Evolutionary conservation across 2,329 filamentous ascomycete species (phyloP).

Genomic region (Ceratocystis harringtonii): DNA sequence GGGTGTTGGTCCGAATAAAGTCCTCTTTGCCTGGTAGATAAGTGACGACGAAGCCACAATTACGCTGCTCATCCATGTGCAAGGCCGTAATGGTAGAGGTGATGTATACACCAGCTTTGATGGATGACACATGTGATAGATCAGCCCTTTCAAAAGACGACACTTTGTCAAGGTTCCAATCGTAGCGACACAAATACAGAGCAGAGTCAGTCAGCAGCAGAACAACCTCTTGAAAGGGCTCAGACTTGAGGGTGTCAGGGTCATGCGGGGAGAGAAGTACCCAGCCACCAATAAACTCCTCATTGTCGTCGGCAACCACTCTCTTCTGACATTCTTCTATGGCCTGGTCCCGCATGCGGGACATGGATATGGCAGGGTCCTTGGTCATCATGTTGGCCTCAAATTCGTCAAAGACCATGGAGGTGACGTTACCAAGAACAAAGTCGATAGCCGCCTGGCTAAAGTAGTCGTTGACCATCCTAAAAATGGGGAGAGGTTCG

Average conservation of each 20-base stretch:
- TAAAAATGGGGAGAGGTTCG: slow-evolving; percentile 30
- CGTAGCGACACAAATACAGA: slow-evolving; percentile 78
- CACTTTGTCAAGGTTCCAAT: slow-evolving; percentile 92
- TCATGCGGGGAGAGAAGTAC: slow-evolving; percentile 63
- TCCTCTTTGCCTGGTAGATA: slow-evolving; percentile 61
- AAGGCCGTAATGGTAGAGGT: slow-evolving; percentile 68
- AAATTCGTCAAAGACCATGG: slow-evolving; percentile 81
- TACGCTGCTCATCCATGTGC: slow-evolving; percentile 62
- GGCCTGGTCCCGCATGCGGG: slow-evolving; percentile 70
- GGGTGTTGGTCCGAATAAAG: slow-evolving; percentile 67
- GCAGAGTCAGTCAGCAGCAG: slow-evolving; percentile 73
- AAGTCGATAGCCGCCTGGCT: slow-evolving; percentile 92
- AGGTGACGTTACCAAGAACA: slow-evolving; percentile 73
- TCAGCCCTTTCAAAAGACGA: slow-evolving; percentile 78
- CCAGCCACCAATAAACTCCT: slow-evolving; percentile 83
- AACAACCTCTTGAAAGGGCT: slow-evolving; percentile 77
- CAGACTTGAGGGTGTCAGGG: slow-evolving; percentile 54
- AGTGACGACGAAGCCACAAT: slow-evolving; percentile 68
- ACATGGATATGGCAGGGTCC: slow-evolving; percentile 77
- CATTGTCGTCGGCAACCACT: slow-evolving; percentile 66
- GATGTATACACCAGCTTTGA: slow-evolving; percentile 77
- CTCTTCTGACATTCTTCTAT: slow-evolving; percentile 80
- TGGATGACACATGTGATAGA: slow-evolving; percentile 53
- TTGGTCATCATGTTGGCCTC: slow-evolving; percentile 85
- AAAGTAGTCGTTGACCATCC: slow-evolving; percentile 96